Conservation (phyloP, 192 early-diverging fungal genomes). For the Coemansia sp. region DNA sequence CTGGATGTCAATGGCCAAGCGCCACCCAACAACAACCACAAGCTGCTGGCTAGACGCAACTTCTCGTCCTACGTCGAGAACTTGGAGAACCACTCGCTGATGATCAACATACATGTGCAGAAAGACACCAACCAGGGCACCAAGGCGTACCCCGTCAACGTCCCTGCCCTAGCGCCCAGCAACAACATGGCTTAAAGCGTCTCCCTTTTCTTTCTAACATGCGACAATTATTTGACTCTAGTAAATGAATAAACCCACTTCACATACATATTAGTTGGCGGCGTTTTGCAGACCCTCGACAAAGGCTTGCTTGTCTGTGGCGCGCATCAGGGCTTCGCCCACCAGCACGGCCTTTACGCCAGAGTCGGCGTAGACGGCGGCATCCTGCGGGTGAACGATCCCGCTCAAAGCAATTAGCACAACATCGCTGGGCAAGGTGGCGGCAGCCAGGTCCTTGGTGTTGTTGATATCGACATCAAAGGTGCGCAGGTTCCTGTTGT, state of each 20-base stretch:
- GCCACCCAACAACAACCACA: conserved; percentile 46
- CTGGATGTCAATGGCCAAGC: conserved; percentile 63
- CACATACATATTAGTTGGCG: no score
- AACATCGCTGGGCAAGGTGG: conserved; percentile 60
- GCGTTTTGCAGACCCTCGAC: conserved; percentile 58
- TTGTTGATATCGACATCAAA: conserved; percentile 92
- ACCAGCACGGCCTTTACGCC: conserved; percentile 83
- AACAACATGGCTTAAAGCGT: conserved; percentile 14
- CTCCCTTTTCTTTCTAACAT: neutral
- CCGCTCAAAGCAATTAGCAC: conserved; percentile 88
- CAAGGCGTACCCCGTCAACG: conserved; percentile 49
- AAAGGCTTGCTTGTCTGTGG: conserved; percentile 69
- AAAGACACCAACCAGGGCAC: conserved; percentile 50
- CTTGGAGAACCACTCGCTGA: conserved; percentile 24
- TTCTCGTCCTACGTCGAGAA: conserved; percentile 55
- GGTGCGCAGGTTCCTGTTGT: conserved; percentile 95
- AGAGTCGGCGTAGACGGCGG: conserved; percentile 69
- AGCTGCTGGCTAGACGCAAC: conserved; percentile 60
- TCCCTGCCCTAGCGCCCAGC: conserved; percentile 24
- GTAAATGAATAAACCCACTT: no score
- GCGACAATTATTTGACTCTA: no score
- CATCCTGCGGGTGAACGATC: conserved; percentile 77
- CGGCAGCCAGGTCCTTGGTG: conserved; percentile 68
- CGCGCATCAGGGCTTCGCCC: conserved; percentile 92
- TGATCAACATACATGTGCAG: conserved; percentile 56